Conservation (phyloP, 257 asterid species). For the Paulownia fortunei region DNA sequence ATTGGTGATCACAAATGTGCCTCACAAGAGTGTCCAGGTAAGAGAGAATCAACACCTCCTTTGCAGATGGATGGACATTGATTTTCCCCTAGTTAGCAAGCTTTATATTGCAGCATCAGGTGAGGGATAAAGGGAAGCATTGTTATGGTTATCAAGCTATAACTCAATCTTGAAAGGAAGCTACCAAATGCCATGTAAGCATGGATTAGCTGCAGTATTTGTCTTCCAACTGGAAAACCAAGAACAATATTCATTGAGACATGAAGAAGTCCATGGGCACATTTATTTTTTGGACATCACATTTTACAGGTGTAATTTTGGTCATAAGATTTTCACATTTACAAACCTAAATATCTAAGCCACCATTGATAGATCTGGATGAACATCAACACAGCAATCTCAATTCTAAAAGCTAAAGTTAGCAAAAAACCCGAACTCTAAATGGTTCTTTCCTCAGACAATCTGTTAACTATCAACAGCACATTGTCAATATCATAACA, state of each 20-base stretch:
- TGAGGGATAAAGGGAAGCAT: not conserved
- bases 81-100: not conserved
- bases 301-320: not conserved
- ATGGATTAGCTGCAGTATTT: conserved; percentile 9
- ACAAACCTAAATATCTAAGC: not conserved
- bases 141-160: not conserved
- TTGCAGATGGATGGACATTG: not conserved
- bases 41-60: not conserved
- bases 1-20: not conserved
- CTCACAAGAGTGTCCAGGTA: not conserved
- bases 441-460: not conserved
- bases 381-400: not conserved
- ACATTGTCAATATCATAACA: not conserved
- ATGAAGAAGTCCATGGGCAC: conserved; percentile 9
- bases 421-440: conserved; percentile 5
- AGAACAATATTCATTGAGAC: conserved; percentile 14
- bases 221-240: conserved; percentile 1
- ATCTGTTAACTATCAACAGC: not conserved
- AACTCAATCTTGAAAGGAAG: not conserved
- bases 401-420: conserved; percentile 2
- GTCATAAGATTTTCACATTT: not conserved
- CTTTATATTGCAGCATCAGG: not conserved
- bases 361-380: not conserved
- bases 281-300: not conserved
- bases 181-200: not conserved